Percentiles rank a stretch among this genome's conserved stretches.
These are phyloP conservation scores for Tricholoma terreum DNA, from an alignment of 768 basidiomycete species.

Conservation along the genomic window DNA sequence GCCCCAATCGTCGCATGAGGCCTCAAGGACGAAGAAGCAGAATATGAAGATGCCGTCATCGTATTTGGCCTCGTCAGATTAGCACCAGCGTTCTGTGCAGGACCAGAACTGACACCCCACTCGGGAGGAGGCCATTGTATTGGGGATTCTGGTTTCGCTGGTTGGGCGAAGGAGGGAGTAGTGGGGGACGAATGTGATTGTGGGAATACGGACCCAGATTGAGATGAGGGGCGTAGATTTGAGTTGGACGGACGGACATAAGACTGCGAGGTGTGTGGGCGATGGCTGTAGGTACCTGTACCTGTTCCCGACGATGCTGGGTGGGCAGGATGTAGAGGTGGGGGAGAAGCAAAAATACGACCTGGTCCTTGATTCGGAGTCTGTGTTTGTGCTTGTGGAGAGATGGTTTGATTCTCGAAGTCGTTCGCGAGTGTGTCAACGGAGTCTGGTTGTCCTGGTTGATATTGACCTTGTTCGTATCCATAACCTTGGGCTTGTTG, in stretches of 20 bases:
- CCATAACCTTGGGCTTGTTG: not conserved
- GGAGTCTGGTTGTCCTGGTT: constrained; percentile 19
- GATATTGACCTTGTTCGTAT: not conserved
- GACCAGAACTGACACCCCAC: constrained; percentile 25
- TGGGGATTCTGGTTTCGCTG: constrained; percentile 24
- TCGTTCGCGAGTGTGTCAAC: constrained; percentile 33
- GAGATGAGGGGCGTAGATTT: constrained; percentile 3
- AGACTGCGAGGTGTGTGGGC: constrained; percentile 7
- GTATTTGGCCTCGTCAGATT: constrained; percentile 33
- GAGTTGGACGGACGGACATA: constrained; percentile 10
- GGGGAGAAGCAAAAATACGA: constrained; percentile 20
- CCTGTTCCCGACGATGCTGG: constrained; percentile 13
- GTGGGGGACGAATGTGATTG: constrained; percentile 5
- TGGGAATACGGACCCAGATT: constrained; percentile 6
- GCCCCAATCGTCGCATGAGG: constrained; percentile 21
- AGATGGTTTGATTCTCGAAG: constrained; percentile 37
- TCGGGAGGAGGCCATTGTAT: constrained; percentile 43
- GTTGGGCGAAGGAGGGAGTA: not conserved
- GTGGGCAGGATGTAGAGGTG: constrained; percentile 35
- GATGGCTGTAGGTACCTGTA: constrained; percentile 2
- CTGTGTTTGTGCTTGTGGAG: constrained; percentile 10
- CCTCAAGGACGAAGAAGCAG: constrained; percentile 17
- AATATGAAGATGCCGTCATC: constrained; percentile 20
- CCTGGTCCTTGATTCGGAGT: not conserved
- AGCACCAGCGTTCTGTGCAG: constrained; percentile 21